Conservation (phyloP, 257 asterid genomes). For the Plantago major region DNA sequence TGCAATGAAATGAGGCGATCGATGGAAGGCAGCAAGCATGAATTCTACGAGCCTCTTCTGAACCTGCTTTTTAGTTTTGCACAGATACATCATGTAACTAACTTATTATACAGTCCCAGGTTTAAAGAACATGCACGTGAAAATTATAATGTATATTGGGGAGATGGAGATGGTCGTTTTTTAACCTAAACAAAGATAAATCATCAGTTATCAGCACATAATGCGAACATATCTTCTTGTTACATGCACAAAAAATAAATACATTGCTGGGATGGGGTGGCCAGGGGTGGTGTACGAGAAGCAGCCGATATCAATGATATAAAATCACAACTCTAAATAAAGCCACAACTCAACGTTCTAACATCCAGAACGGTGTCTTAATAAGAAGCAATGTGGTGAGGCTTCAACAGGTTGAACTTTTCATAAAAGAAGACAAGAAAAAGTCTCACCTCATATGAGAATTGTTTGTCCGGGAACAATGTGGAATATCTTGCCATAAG, state of each 20-base stretch:
- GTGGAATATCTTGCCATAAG: slow-evolving; percentile 80
- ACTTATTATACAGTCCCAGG: slow-evolving; percentile 14
- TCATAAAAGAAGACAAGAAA: not conserved
- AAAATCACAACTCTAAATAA: not conserved
- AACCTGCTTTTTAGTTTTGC: slow-evolving; percentile 38
- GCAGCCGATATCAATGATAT: slow-evolving; percentile 5
- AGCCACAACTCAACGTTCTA: not conserved
- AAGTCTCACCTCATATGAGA: slow-evolving; percentile 63
- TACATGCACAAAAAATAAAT: slow-evolving; percentile 1
- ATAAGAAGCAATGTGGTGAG: too few relatives aligned
- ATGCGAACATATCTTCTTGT: not conserved
- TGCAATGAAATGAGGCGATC: slow-evolving; percentile 79
- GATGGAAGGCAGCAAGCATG: slow-evolving; percentile 77
- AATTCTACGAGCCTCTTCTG: slow-evolving; percentile 86
- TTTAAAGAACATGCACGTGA: not conserved
- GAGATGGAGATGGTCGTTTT: not conserved
- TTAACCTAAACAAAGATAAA: slow-evolving; percentile 4
- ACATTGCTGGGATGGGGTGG: not conserved
- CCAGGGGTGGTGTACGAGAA: not conserved
- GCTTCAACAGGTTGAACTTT: too few relatives aligned
- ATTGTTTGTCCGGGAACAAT: slow-evolving; percentile 71
- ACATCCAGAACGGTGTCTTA: slow-evolving; percentile 3
- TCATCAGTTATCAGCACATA: not conserved
- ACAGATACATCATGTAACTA: slow-evolving; percentile 18
- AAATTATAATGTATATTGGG: not conserved